phyloP scores from a whole-genome alignment of 768 basidiomycete species.

The Rhodotorula babjevae region DNA sequence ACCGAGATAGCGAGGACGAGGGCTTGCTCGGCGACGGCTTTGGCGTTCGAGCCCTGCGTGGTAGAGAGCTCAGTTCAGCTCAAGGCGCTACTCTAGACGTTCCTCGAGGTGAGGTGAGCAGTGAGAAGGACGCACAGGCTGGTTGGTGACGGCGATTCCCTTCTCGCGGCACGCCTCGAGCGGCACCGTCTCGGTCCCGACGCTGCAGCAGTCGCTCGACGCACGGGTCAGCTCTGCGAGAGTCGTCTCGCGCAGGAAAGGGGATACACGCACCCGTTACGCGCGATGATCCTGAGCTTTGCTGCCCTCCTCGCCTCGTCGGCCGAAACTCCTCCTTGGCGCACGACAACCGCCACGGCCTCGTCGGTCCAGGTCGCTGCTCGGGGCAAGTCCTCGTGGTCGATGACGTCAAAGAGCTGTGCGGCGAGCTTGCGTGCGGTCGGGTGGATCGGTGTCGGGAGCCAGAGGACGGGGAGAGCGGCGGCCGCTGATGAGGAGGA shows the following conservation, averaged over 20 bases:
- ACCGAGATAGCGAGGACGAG: slow-evolving; percentile 9
- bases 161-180: slow-evolving; percentile 3
- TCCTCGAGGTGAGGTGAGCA: too few relatives aligned
- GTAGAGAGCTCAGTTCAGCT: too few relatives aligned
- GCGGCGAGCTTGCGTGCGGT: slow-evolving; percentile 5
- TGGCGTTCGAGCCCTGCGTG: slow-evolving; percentile 24
- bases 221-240: too few relatives aligned
- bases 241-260: too few relatives aligned
- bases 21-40: slow-evolving; percentile 14
- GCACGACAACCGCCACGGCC: slow-evolving; percentile 4
- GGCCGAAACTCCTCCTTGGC: neutral
- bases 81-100: too few relatives aligned
- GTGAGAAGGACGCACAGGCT: neutral
- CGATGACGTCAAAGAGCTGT: slow-evolving; percentile 22
- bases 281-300: slow-evolving; percentile 20
- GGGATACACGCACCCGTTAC: slow-evolving; percentile 31
- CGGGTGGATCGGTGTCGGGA: slow-evolving; percentile 23
- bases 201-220: neutral
- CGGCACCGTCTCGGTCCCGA: slow-evolving; percentile 26
- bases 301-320: slow-evolving; percentile 1
- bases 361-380: slow-evolving; percentile 7
- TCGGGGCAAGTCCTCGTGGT: neutral
- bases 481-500: neutral
- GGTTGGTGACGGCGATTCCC: slow-evolving; percentile 20
- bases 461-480: slow-evolving; percentile 1